Base-by-base conservation (phyloP, 2,329 filamentous ascomycete species). In the Ophiostoma angusticollis region DNA sequence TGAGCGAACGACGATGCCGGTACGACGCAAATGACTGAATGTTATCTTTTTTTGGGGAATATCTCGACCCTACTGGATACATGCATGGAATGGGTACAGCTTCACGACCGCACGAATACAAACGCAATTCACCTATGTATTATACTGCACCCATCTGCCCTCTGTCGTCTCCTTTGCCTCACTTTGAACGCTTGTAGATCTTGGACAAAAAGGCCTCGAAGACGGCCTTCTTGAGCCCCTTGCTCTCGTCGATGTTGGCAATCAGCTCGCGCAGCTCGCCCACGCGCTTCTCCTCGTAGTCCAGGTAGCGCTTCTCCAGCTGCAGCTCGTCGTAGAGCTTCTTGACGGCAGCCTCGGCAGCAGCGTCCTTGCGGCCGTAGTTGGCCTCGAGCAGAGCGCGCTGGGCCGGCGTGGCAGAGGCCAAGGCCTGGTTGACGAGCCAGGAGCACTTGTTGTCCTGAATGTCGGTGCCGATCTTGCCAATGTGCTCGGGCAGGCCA, bases 381-480 rank as follows among this genome's bases (percentile, higher is more conserved):
- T 94, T 89, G 42, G 84, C 76, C 56, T 95, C 85, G 37, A 98
- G 78, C 28, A 93, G 62, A 63, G 82, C 72, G 56, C 86, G 78
- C 72, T 98, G 91, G 59, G 89, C 85, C 1, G 84, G 78, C 2
- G 73, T 87, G 48, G 75, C 82, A 46, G 80, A 72, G 58, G 78
- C 72, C 43, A 98, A 70, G 33, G 91, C 91, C 64, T 94, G 80
- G 72, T 98, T 98, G 62, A 98, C 74, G 44, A 98, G 68, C 91
- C 91, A 98, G 30, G 84, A 93, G 72, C 91, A 98, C 74, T 98
- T 98, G 75, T 98, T 98, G 67, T 98, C 91, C 71, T 87, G 80
- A 61, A 98, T 98, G 56, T 98, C 91, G 44, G 91, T 98, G 49
- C 91, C 91, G 49, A 96, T 94, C 76, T 98, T 98, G 62, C 91